These are phyloP conservation scores for Imleria badia DNA, from an alignment of 768 basidiomycete species.

Conservation along the genomic window DNA sequence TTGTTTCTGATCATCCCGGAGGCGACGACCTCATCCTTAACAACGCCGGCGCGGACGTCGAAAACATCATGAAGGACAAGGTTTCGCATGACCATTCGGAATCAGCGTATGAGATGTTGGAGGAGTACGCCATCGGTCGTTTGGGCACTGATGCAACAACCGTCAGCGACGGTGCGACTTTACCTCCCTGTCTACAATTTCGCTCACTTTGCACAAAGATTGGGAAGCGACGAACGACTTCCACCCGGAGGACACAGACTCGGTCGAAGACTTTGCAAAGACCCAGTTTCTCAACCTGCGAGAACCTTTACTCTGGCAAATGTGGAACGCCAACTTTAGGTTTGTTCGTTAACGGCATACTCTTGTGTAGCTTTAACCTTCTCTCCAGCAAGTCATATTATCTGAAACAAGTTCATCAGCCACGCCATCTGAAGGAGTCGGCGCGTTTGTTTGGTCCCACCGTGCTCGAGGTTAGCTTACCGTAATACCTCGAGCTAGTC, in stretches of 20 bases:
- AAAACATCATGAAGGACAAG: slow-evolving; percentile 74
- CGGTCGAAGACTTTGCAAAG: slow-evolving; percentile 77
- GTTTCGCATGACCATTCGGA: slow-evolving; percentile 87
- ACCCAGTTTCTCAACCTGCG: slow-evolving; percentile 90
- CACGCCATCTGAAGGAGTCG: slow-evolving; percentile 78
- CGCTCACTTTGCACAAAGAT: slow-evolving; percentile 44
- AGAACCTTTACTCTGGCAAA: slow-evolving; percentile 80
- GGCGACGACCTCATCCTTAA: slow-evolving; percentile 88
- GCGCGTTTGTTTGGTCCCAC: slow-evolving; percentile 85
- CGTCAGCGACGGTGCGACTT: slow-evolving; percentile 71
- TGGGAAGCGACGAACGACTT: slow-evolving; percentile 92
- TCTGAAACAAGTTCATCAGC: slow-evolving; percentile 94
- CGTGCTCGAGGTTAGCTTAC: slow-evolving; percentile 66
- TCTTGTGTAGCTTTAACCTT: background rate
- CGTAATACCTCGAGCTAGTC: background rate
- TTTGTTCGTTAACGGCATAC: slow-evolving; percentile 28
- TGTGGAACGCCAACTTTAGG: slow-evolving; percentile 88
- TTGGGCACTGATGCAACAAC: slow-evolving; percentile 72
- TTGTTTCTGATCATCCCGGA: slow-evolving; percentile 89
- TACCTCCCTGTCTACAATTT: background rate
- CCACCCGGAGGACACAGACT: slow-evolving; percentile 86
- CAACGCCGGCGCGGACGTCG: slow-evolving; percentile 84
- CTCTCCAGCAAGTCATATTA: slow-evolving; percentile 85
- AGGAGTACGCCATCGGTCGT: slow-evolving; percentile 83
- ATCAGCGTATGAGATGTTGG: slow-evolving; percentile 88